Conservation (phyloP, 225 moss, liverwort and hornwort species). For the Anthoceros angustus region DNA sequence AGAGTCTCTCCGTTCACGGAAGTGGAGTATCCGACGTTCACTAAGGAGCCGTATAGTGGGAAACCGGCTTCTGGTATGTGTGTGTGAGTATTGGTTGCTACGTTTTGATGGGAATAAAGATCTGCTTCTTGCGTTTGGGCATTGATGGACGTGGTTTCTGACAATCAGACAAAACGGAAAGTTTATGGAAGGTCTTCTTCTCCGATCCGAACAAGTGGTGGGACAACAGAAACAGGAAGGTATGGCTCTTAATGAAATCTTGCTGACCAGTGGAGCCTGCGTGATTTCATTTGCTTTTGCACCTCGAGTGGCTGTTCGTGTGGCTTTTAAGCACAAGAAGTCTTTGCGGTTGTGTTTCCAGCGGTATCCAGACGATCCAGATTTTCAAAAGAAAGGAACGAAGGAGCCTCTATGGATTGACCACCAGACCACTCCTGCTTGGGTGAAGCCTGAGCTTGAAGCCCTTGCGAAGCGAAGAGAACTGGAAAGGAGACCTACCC, state of each 20-base stretch:
- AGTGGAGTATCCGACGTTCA: neutral
- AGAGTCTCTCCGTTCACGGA: too few relatives aligned
- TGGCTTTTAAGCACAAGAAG: too few relatives aligned
- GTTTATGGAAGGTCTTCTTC: neutral
- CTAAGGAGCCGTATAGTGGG: neutral
- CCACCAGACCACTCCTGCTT: neutral
- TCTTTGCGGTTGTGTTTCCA: neutral
- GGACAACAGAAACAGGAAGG: slow-evolving; percentile 3
- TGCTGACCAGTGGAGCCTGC: neutral
- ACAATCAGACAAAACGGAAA: neutral
- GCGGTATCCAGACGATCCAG: neutral
- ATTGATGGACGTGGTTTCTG: neutral
- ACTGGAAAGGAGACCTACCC: neutral
- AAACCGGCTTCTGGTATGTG: neutral
- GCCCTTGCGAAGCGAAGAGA: neutral
- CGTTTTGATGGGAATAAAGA: neutral
- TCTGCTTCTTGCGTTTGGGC: neutral
- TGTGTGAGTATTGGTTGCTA: neutral
- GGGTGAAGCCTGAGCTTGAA: neutral
- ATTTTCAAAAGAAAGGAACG: slow-evolving; percentile 4
- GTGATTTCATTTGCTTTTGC: too few relatives aligned
- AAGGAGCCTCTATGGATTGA: slow-evolving; percentile 1
- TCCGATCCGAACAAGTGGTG: neutral
- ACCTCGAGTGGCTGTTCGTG: too few relatives aligned
- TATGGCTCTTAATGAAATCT: neutral